phyloP scores from a whole-genome alignment of 2,329 filamentous ascomycete genomes.

The Cercospora sesami region DNA sequence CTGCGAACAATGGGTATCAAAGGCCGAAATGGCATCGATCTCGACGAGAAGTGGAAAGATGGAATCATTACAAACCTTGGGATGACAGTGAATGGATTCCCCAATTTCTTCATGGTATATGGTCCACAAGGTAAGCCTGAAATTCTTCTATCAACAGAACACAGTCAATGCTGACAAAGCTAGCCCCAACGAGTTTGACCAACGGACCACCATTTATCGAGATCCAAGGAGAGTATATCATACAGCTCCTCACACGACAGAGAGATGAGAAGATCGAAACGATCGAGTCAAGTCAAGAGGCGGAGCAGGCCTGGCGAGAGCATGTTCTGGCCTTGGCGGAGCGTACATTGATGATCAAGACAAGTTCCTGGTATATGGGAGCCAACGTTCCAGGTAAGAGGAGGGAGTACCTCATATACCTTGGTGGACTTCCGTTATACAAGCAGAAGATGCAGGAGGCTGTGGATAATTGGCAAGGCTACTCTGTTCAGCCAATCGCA shows the following conservation, averaged over 20 bases:
- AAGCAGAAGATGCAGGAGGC: conserved; percentile 6
- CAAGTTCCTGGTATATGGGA: conserved; percentile 39
- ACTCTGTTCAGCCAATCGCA: not conserved
- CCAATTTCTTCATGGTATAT: conserved; percentile 41
- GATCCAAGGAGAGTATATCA: conserved; percentile 49
- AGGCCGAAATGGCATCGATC: conserved; percentile 38
- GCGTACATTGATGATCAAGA: conserved; percentile 28
- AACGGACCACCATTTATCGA: conserved; percentile 51
- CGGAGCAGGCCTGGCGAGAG: conserved; percentile 44
- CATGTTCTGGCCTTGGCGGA: conserved; percentile 23
- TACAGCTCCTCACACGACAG: conserved; percentile 46
- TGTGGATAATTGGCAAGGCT: not conserved
- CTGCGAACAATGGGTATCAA: conserved; percentile 41
- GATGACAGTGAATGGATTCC: conserved; percentile 32
- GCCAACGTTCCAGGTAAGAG: conserved; percentile 49
- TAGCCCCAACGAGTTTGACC: conserved; percentile 45
- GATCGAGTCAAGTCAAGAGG: conserved; percentile 44
- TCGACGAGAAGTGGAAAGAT: conserved; percentile 47
- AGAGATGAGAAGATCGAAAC: conserved; percentile 43
- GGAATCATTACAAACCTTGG: conserved; percentile 47
- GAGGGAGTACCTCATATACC: conserved; percentile 41
- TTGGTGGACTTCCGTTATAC: conserved; percentile 21
- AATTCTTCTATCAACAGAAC: not conserved
- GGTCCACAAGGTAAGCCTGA: conserved; percentile 5
- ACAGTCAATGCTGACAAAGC: not conserved